Percentiles rank a stretch among this genome's conserved stretches.
phyloP scores from a whole-genome alignment of 106 monocot species.

The Narthecium ossifragum region DNA sequence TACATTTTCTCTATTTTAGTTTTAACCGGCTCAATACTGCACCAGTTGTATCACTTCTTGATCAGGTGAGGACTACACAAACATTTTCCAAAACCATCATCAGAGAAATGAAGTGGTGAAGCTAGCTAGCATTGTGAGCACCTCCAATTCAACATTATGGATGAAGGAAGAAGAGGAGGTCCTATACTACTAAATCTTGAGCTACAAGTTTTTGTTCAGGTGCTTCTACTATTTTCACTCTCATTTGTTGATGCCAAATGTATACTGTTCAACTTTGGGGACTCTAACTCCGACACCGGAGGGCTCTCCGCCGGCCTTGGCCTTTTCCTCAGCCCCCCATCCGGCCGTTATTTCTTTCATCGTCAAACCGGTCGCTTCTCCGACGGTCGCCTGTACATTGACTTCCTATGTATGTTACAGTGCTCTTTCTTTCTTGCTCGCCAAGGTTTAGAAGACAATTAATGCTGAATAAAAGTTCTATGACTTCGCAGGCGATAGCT shows the following conservation, averaged over 20 bases:
- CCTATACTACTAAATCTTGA: too few relatives aligned
- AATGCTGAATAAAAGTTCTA: too few relatives aligned
- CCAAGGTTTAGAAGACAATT: too few relatives aligned
- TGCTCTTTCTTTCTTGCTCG: neutral
- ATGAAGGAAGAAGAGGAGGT: too few relatives aligned
- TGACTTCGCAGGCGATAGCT: constrained; percentile 43
- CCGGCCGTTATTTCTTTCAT: constrained; percentile 8
- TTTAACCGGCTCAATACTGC: too few relatives aligned
- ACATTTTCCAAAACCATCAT: too few relatives aligned
- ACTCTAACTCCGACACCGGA: constrained; percentile 7
- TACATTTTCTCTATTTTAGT: too few relatives aligned
- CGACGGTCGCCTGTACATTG: constrained; percentile 11
- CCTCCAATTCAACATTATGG: too few relatives aligned
- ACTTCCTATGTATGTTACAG: constrained; percentile 4
- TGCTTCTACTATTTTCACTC: neutral
- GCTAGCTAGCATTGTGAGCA: too few relatives aligned
- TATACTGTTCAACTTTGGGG: constrained; percentile 10
- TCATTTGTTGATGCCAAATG: neutral
- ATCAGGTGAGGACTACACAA: too few relatives aligned
- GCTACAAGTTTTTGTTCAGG: neutral
- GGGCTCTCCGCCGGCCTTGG: constrained; percentile 3
- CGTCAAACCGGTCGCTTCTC: neutral
- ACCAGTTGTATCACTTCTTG: too few relatives aligned
- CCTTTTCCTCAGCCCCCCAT: constrained; percentile 4
- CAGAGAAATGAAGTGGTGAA: too few relatives aligned